phyloP scores from a whole-genome alignment of 2,329 filamentous ascomycete genomes.

The Cadophora luteo-olivacea region DNA sequence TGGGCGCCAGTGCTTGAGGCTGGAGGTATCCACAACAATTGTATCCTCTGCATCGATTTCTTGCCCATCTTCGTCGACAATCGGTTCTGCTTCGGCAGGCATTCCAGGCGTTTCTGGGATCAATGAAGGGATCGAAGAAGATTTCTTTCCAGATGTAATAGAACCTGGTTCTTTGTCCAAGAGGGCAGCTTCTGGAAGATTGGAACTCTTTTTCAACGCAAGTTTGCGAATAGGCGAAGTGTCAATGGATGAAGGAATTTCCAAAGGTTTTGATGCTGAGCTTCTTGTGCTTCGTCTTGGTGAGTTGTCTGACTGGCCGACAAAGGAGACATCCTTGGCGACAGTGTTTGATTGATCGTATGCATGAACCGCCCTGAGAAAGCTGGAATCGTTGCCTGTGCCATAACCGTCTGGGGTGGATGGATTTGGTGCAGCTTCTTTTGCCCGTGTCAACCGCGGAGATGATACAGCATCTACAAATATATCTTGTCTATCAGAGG shows the following conservation, averaged over 20 bases:
- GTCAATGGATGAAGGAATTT: background rate
- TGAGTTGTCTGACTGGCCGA: conserved; percentile 22
- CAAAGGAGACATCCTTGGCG: conserved; percentile 10
- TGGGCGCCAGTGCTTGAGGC: conserved; percentile 19
- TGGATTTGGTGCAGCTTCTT: conserved; percentile 21
- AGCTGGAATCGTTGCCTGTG: conserved; percentile 39
- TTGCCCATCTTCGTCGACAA: conserved; percentile 25
- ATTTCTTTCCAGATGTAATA: conserved; percentile 9
- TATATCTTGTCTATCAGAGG: conserved; percentile 38
- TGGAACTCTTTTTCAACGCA: conserved; percentile 8
- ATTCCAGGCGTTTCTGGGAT: conserved; percentile 41
- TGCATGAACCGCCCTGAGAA: conserved; percentile 37
- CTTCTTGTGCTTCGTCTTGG: background rate
- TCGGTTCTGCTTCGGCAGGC: background rate
- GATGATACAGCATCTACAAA: conserved; percentile 41
- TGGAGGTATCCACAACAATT: conserved; percentile 36
- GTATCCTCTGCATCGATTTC: conserved; percentile 31
- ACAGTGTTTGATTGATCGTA: conserved; percentile 32
- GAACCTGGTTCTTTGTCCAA: conserved; percentile 7
- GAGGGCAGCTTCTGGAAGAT: background rate
- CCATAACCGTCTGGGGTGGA: conserved; percentile 37
- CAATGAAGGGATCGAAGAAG: conserved; percentile 34
- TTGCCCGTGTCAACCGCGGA: conserved; percentile 20
- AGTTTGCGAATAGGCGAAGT: conserved; percentile 17
- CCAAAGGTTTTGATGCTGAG: conserved; percentile 3